Base-by-base conservation (phyloP, 192 early-diverging fungal species). In the Backusella mclennaniae region DNA sequence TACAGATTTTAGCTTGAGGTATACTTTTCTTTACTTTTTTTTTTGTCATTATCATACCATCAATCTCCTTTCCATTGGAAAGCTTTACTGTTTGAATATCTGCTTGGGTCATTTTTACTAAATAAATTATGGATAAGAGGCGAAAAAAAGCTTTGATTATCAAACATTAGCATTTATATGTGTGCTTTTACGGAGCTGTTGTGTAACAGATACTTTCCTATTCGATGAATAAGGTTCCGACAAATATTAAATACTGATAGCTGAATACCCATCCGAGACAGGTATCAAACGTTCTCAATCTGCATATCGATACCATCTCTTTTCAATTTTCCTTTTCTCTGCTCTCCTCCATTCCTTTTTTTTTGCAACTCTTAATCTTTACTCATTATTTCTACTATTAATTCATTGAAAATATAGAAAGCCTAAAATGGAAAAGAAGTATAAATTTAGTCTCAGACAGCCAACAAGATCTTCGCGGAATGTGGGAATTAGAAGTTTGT, bases 11-110 rank as follows among this genome's bases (percentile, higher is more conserved):
- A 35, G 12, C 17, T 73, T 19, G 9, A 19, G 17, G 12, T 35
- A 12, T 11, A 19, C 2, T 69, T 69, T 33, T 69, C 21, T 9
- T 69, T 68, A 29, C 38, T 12, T 39, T 39, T 38, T n/a, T 14
- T 21, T 29, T 35, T 9, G 56, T 38, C 29, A 1, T 8, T 52
- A 15, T 2, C 66, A 42, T 76, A 80, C 79, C 76, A 53, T 80
- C 17, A 35, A 80, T 41, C 14, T 52, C 21, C 39, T 80, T 66
- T 44, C 79, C 79, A 23, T 68, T 73, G 17, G 75, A 67, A n/a
- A 67, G 56, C 17, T 46, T 35, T 49, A 80, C 52, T 21, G 75
- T 80, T 70, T 80, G 79, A 36, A 80, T 76, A 73, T 80, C 79
- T 33, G 69, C n/a, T 73, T 73, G 70, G 21, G 76, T 73, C 70